phyloP scores from a whole-genome alignment of 176 grass and related monocot species.

The Tillandsia leiboldiana region DNA sequence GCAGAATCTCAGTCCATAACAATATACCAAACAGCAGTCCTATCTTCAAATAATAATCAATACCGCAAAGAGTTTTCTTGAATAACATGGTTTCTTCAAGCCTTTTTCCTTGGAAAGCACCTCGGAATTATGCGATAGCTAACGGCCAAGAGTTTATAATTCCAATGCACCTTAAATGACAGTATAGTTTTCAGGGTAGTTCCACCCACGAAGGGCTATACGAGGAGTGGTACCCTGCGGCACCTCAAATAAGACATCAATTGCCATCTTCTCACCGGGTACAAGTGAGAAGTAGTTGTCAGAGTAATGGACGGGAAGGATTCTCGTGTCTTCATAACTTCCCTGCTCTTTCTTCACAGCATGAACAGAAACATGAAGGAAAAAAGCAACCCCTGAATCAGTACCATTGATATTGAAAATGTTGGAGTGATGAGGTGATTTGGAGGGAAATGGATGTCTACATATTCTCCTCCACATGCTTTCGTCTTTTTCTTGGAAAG shows the following conservation, averaged over 20 bases:
- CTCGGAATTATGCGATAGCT: too few species aligned
- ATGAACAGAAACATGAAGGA: constrained; percentile 83
- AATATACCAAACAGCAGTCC: too few species aligned
- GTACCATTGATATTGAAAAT: constrained; percentile 36
- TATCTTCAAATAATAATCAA: too few species aligned
- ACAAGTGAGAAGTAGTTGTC: constrained; percentile 80
- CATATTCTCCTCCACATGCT: constrained; percentile 37
- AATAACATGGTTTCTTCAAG: too few species aligned
- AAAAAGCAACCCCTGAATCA: constrained; percentile 71
- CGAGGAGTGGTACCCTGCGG: constrained; percentile 45
- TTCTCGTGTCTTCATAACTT: constrained; percentile 60
- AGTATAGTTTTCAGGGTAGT: constrained; percentile 41
- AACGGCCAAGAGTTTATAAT: too few species aligned
- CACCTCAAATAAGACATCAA: constrained; percentile 58
- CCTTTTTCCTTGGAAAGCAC: too few species aligned
- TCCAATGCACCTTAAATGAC: constrained; percentile 22
- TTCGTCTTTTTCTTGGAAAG: constrained; percentile 8
- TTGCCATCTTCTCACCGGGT: constrained; percentile 55
- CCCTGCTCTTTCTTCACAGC: constrained; percentile 25
- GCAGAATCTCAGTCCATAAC: too few species aligned
- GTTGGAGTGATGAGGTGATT: constrained; percentile 14
- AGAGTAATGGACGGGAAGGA: constrained; percentile 88
- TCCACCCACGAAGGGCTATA: constrained; percentile 70
- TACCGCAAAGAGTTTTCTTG: too few species aligned
- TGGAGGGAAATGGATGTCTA: constrained; percentile 12